Evolutionary conservation across 805 yeast species (phyloP), one percentile per base, ranked within the genome.

Genomic region (Candida xiaguanensis): DNA sequence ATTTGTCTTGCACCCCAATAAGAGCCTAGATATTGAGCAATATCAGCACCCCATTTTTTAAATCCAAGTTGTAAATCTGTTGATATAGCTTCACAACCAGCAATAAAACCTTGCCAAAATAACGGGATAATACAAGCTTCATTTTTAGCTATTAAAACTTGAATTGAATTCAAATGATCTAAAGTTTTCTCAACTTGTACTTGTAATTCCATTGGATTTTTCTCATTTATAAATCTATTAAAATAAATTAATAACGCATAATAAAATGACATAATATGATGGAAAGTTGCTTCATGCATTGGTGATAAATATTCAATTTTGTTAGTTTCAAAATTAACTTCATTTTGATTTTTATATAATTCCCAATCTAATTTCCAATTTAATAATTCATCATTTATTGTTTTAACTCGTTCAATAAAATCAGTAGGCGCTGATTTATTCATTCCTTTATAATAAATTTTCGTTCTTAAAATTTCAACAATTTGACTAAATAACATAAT

Each of bases 81-180:
- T 5, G 81, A 76, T 43, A 76, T 73, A 8, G 89, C 82, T 45
- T 85, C 88, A 51, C 93, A 82, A 0, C 95, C 95, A 1, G 91
- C 89, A 31, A 88, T 82, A 49, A 88, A 88, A 0, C 93, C 95
- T 53, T 85, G 91, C 93, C 95, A 88, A 50, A 86, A 79, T 24
- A 86, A 63, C 3, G 96, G 95, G 25, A 82, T 77, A 36, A 78
- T 78, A 15, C 82, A 74, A 1, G 82, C 78, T 38, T 67, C 64
- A 18, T 76, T 79, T 15, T 70, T 61, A 5, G 74, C 72, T 24
- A 82, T 78, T 35, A 85, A 63, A 29, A 58, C 54, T 41, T 80
- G 85, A 40, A 88, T 74, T 40, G 72, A 67, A 50, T 82, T 78
- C 47, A 87, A 62, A 53, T 83, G 88, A 17, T 68, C 63, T 36